Evolutionary conservation across 495 filamentous ascomycete species (phyloP).

Genomic region (Neurospora cerealis): DNA sequence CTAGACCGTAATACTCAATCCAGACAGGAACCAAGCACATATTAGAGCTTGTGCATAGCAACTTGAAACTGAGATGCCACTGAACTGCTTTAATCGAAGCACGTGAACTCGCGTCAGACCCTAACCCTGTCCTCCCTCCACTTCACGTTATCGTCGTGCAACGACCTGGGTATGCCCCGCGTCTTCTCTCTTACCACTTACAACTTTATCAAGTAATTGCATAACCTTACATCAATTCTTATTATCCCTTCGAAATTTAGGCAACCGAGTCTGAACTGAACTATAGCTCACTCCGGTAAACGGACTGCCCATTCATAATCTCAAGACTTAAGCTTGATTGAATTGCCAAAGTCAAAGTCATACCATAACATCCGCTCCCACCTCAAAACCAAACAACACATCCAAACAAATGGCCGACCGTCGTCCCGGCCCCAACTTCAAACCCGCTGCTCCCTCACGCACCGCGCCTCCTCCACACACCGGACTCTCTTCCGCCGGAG

Average conservation of each 20-base stretch:
- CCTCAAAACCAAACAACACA: not conserved
- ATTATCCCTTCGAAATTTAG: not conserved
- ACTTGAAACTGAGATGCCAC: not conserved
- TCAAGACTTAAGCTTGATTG: not conserved
- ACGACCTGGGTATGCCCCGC: not conserved
- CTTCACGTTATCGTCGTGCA: not conserved
- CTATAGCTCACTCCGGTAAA: not conserved
- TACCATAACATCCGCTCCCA: not conserved
- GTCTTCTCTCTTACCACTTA: not conserved
- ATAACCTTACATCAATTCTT: not conserved
- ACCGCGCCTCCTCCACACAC: not conserved
- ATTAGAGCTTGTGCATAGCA: not conserved
- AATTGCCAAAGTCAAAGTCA: not conserved
- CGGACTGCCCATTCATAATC: no score
- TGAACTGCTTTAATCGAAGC: not conserved
- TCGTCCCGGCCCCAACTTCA: not conserved
- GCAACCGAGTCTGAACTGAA: not conserved
- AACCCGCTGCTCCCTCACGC: conserved; percentile 1
- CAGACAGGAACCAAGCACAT: not conserved
- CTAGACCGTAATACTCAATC: not conserved
- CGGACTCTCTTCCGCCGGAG: not conserved
- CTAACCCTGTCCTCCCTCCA: conserved; percentile 4
- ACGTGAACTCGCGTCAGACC: conserved; percentile 12
- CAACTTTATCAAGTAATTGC: not conserved
- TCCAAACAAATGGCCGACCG: conserved; percentile 9